These are phyloP conservation scores for Candida maesae DNA, from an alignment of 805 yeast genomes.

Conservation along the genomic window DNA sequence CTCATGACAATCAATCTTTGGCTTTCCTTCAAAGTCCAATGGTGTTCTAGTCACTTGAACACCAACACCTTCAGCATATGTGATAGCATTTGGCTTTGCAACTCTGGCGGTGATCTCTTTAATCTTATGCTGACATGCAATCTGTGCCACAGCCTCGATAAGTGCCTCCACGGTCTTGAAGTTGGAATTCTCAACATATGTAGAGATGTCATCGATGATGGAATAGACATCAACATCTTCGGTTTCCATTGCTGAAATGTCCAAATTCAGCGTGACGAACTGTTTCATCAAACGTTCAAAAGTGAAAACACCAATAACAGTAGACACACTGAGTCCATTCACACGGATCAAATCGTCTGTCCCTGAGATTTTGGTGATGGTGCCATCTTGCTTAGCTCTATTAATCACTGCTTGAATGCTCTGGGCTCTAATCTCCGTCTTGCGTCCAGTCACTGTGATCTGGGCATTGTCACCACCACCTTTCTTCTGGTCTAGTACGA, in stretches of 20 bases:
- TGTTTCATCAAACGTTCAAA: conserved; percentile 85
- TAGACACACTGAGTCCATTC: conserved; percentile 51
- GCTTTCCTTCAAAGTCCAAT: conserved; percentile 34
- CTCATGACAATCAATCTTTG: conserved; percentile 15
- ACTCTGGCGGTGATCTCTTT: conserved; percentile 53
- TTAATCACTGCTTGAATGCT: conserved; percentile 39
- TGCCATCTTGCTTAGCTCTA: conserved; percentile 27
- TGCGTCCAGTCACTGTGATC: conserved; percentile 41
- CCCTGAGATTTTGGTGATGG: conserved; percentile 9
- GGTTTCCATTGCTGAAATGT: conserved; percentile 39
- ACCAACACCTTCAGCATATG: conserved; percentile 86
- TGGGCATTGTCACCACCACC: conserved; percentile 47
- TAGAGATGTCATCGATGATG: conserved; percentile 46
- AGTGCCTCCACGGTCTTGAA: conserved; percentile 94
- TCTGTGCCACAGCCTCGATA: conserved; percentile 66
- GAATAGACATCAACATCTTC: conserved; percentile 27
- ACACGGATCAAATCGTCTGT: conserved; percentile 34
- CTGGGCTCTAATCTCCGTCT: conserved; percentile 58
- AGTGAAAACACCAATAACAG: conserved; percentile 91
- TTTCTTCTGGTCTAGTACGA: conserved; percentile 39
- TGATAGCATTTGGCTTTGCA: conserved; percentile 84
- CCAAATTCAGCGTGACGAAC: conserved; percentile 57
- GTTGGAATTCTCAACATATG: conserved; percentile 69
- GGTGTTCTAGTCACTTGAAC: conserved; percentile 59
- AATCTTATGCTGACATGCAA: conserved; percentile 39